Evolutionary conservation across 306 rosid genomes (phyloP).

Genomic region (Vigna angularis): DNA sequence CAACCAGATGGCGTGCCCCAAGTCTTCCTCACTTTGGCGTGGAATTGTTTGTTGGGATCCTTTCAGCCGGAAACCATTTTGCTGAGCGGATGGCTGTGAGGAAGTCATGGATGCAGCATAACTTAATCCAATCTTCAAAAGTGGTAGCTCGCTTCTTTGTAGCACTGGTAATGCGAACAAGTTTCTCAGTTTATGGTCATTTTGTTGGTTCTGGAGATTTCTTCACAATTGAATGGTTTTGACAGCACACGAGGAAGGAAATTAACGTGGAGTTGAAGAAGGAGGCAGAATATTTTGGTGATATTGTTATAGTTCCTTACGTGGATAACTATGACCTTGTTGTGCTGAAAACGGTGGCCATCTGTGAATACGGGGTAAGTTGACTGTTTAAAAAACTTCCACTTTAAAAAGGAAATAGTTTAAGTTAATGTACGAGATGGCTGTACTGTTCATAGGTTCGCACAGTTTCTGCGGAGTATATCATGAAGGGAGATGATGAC

Average conservation of each 20-base stretch:
- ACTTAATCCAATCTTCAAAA: slow-evolving; percentile 69
- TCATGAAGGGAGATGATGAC: slow-evolving; percentile 99
- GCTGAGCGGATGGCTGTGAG: slow-evolving; percentile 95
- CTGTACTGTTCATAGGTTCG: slow-evolving; percentile 62
- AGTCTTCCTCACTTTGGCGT: slow-evolving; percentile 58
- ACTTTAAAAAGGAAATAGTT: slow-evolving; percentile 10
- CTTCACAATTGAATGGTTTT: slow-evolving; percentile 37
- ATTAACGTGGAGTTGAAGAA: slow-evolving; percentile 79
- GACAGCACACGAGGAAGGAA: slow-evolving; percentile 78
- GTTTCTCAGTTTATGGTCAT: slow-evolving; percentile 30
- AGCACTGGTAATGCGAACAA: slow-evolving; percentile 71
- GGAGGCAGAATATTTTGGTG: slow-evolving; percentile 94
- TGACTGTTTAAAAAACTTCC: slow-evolving; percentile 14
- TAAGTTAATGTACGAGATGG: slow-evolving; percentile 17
- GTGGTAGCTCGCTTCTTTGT: slow-evolving; percentile 93
- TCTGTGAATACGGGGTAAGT: slow-evolving; percentile 96
- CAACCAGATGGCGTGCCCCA: slow-evolving; percentile 77
- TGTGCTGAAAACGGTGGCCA: slow-evolving; percentile 95
- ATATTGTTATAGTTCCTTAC: slow-evolving; percentile 92
- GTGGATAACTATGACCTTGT: slow-evolving; percentile 96
- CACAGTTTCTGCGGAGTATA: slow-evolving; percentile 66
- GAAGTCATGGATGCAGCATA: slow-evolving; percentile 97
- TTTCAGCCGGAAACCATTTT: slow-evolving; percentile 98
- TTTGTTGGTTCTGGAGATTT: slow-evolving; percentile 18
- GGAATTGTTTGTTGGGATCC: slow-evolving; percentile 85